Conservation (phyloP, 768 basidiomycete species). For the Rhodocollybia butyracea region DNA sequence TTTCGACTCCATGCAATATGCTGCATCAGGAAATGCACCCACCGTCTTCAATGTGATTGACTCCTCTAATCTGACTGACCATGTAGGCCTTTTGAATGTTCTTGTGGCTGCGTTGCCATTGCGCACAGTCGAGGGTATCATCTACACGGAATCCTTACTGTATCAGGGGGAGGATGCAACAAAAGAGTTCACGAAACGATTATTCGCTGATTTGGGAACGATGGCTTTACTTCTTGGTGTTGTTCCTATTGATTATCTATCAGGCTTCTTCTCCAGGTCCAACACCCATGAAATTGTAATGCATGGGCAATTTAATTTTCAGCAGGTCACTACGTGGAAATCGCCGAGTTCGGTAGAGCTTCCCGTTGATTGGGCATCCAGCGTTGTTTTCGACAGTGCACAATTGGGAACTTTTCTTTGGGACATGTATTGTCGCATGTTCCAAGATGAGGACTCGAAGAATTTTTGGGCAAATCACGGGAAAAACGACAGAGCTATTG, state of each 20-base stretch:
- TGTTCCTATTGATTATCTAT: conserved; percentile 33
- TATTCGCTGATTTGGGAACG: conserved; percentile 37
- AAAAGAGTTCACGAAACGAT: conserved; percentile 26
- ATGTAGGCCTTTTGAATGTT: conserved; percentile 36
- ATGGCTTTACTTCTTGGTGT: conserved; percentile 41
- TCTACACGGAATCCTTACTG: conserved; percentile 43
- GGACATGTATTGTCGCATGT: conserved; percentile 42
- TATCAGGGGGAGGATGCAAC: conserved; percentile 22
- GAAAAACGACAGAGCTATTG: conserved; percentile 12
- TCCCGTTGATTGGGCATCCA: conserved; percentile 2
- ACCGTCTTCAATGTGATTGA: conserved; percentile 35
- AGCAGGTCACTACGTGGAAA: conserved; percentile 39
- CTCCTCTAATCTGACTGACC: conserved; percentile 37
- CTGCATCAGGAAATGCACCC: conserved; percentile 19
- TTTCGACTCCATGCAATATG: conserved; percentile 26
- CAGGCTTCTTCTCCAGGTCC: conserved; percentile 36
- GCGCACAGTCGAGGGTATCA: conserved; percentile 19
- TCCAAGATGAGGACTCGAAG: conserved; percentile 29
- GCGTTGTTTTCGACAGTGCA: conserved; percentile 23
- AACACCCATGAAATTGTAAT: conserved; percentile 36
- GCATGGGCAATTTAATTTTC: conserved; percentile 23
- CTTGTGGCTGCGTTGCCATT: conserved; percentile 28
- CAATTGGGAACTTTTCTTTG: conserved; percentile 38
- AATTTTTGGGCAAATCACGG: background rate
- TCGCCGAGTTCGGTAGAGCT: conserved; percentile 18